These are phyloP conservation scores for Naganishia antarctica DNA, from an alignment of 768 basidiomycete species.

Conservation along the genomic window DNA sequence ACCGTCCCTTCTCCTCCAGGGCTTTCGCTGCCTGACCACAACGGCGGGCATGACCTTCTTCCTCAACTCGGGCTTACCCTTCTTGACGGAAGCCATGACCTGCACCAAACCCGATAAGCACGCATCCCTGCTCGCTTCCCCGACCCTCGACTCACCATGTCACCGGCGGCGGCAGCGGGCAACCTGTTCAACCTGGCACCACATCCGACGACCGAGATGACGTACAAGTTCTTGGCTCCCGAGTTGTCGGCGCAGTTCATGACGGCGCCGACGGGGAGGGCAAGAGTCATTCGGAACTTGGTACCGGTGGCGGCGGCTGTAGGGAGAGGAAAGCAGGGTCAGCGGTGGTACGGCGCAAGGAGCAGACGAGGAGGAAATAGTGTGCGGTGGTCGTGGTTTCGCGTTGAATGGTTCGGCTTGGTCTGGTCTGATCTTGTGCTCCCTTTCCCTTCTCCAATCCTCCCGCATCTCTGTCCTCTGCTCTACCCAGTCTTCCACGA, in stretches of 20 bases:
- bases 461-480: no score
- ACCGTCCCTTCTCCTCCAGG: constrained; percentile 96
- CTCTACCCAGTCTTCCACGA: neutral
- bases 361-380: neutral
- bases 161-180: constrained; percentile 66
- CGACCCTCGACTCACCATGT: constrained; percentile 45
- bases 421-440: no score
- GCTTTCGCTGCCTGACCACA: constrained; percentile 93
- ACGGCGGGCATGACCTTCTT: constrained; percentile 99
- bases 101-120: constrained; percentile 50
- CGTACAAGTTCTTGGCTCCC: constrained; percentile 74
- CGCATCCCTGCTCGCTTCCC: neutral
- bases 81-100: constrained; percentile 96
- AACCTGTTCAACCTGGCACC: constrained; percentile 96
- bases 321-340: constrained; percentile 13
- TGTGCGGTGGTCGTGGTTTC: neutral
- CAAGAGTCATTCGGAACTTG: constrained; percentile 85
- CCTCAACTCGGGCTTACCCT: constrained; percentile 98
- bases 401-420: neutral
- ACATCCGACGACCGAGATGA: constrained; percentile 93
- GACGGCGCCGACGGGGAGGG: constrained; percentile 57
- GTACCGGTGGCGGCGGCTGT: constrained; percentile 62
- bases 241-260: constrained; percentile 99
- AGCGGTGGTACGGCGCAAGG: neutral
- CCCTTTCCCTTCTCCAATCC: no score